These are phyloP conservation scores for Phlyctochytrium arcticum DNA, from an alignment of 192 early-diverging fungal genomes.

Conservation along the genomic window DNA sequence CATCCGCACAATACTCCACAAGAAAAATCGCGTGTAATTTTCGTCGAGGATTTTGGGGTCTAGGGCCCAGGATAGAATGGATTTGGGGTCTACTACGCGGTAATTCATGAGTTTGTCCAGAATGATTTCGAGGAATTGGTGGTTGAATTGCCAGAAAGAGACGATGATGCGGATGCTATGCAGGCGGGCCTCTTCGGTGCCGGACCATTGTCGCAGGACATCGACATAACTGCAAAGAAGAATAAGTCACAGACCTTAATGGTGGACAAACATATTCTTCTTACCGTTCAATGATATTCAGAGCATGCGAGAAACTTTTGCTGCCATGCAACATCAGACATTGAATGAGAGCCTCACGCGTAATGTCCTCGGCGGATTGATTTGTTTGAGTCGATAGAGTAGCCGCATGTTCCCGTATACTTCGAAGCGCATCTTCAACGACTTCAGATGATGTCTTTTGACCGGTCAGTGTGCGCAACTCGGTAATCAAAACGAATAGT, in stretches of 20 bases:
- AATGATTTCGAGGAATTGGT: slow-evolving; percentile 87
- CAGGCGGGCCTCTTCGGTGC: slow-evolving; percentile 58
- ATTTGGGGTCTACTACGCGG: slow-evolving; percentile 79
- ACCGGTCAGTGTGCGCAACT: slow-evolving; percentile 15
- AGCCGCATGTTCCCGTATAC: slow-evolving; percentile 18
- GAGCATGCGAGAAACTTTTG: slow-evolving; percentile 90
- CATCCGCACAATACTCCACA: slow-evolving; percentile 85
- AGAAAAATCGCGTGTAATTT: slow-evolving; percentile 49
- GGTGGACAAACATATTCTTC: neutral
- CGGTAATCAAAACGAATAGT: slow-evolving; percentile 14
- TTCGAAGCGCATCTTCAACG: slow-evolving; percentile 16
- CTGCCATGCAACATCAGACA: slow-evolving; percentile 81
- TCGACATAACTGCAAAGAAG: slow-evolving; percentile 50
- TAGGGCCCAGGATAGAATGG: slow-evolving; percentile 78
- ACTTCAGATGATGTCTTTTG: slow-evolving; percentile 13
- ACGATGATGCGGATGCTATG: slow-evolving; percentile 74
- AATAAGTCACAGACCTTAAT: neutral
- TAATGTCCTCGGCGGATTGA: slow-evolving; percentile 19
- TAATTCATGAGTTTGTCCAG: slow-evolving; percentile 96
- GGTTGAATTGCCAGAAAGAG: slow-evolving; percentile 84
- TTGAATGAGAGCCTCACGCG: slow-evolving; percentile 75
- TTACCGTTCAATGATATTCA: slow-evolving; percentile 88
- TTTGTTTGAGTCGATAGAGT: neutral
- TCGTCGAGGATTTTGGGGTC: slow-evolving; percentile 21
- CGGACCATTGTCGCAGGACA: slow-evolving; percentile 57